Conservation (phyloP, 1,284 basidiomycete species). For the Athelia psychrophila region DNA sequence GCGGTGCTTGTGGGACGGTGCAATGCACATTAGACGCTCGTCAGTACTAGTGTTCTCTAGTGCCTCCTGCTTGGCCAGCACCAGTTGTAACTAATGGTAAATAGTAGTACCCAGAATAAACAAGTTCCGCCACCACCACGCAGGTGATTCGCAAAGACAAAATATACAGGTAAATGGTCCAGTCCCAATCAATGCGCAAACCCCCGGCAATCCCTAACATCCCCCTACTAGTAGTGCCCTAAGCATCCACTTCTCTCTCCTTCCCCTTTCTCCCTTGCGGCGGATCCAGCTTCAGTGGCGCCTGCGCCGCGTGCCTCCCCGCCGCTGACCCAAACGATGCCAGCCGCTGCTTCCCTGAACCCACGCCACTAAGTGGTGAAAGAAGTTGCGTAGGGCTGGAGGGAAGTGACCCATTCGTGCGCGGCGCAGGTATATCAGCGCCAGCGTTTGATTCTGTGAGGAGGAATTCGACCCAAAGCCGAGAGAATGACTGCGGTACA, state of each 20-base stretch:
- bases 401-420: neutral
- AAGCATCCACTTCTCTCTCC: neutral
- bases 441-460: conserved; percentile 83
- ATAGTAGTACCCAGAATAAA: too few species aligned
- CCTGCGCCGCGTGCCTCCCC: neutral
- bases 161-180: neutral
- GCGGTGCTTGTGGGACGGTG: too few species aligned
- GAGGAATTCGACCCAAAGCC: conserved; percentile 94
- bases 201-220: neutral
- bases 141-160: neutral
- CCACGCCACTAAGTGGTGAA: neutral
- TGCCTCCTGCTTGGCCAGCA: too few species aligned
- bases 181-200: neutral
- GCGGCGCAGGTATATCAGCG: neutral
- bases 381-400: neutral
- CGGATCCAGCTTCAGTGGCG: neutral
- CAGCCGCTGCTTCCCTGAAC: neutral
- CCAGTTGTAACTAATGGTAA: too few species aligned
- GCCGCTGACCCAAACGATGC: neutral
- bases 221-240: neutral
- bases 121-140: neutral
- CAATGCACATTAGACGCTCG: too few species aligned
- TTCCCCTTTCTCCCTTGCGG: neutral
- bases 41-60: too few species aligned
- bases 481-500: conserved; percentile 79